These are phyloP conservation scores for Podaxis sp. DNA, from an alignment of 768 basidiomycete genomes.

Conservation along the genomic window DNA sequence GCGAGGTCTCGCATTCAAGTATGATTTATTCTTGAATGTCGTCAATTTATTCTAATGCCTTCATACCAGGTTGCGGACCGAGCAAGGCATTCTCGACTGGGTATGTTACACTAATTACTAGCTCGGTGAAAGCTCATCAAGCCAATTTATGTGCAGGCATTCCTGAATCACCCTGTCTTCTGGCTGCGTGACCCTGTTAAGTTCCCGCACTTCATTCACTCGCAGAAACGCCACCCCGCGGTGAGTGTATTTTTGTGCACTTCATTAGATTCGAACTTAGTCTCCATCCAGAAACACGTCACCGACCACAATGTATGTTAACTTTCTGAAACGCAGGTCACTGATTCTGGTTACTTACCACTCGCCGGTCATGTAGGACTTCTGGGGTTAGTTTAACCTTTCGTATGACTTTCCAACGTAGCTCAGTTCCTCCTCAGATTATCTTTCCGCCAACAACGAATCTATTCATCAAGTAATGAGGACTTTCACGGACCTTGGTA, in stretches of 20 bases:
- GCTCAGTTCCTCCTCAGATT: conserved; percentile 28
- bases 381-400: background rate
- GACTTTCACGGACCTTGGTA: conserved; percentile 51
- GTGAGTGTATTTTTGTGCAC: conserved; percentile 22
- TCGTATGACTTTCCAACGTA: background rate
- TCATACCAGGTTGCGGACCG: conserved; percentile 29
- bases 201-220: conserved; percentile 46
- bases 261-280: background rate
- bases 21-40: background rate
- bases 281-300: background rate
- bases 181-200: conserved; percentile 41
- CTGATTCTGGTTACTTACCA: background rate
- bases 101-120: background rate
- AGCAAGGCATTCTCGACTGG: conserved; percentile 32
- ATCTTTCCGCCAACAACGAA: conserved; percentile 42
- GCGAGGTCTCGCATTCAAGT: conserved; percentile 49
- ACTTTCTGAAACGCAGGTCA: background rate
- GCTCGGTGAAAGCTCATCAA: background rate
- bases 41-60: background rate
- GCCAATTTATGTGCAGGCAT: conserved; percentile 17
- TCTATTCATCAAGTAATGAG: conserved; percentile 45
- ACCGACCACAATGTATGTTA: background rate
- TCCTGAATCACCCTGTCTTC: conserved; percentile 42
- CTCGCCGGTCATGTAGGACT: background rate
- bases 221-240: conserved; percentile 47